Conservation (phyloP, 2,329 filamentous ascomycete genomes). For the Cladorrhinum sp. region DNA sequence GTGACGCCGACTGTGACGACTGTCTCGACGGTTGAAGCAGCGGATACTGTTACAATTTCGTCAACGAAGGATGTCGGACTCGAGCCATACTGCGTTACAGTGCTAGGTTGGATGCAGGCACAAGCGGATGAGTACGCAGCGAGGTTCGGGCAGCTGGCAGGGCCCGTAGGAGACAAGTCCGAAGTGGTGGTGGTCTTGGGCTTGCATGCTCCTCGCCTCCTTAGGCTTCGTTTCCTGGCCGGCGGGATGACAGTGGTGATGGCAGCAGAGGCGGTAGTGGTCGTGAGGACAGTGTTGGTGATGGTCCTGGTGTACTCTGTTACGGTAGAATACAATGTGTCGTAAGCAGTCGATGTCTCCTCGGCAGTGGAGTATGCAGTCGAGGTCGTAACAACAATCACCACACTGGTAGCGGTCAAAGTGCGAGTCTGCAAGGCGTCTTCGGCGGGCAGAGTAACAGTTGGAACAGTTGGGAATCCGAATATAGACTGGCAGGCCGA, state of each 20-base stretch:
- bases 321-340: neutral
- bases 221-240: neutral
- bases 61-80: neutral
- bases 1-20: conserved; percentile 10
- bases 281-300: conserved; percentile 6
- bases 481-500: neutral
- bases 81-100: conserved; percentile 1
- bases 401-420: neutral
- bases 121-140: neutral
- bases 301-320: conserved; percentile 10
- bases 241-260: too few species aligned
- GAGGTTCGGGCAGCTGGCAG: neutral
- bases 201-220: neutral
- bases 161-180: neutral
- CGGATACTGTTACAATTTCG: neutral
- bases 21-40: conserved; percentile 2
- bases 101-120: neutral
- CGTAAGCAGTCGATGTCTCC: conserved; percentile 5
- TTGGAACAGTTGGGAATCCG: neutral
- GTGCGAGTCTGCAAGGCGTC: neutral
- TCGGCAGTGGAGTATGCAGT: conserved; percentile 1
- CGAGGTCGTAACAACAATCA: neutral
- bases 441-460: neutral
- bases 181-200: conserved; percentile 5
- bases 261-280: neutral